Evolutionary conservation across 768 basidiomycete species (phyloP).

Genomic region (Nidularia pulvinata): DNA sequence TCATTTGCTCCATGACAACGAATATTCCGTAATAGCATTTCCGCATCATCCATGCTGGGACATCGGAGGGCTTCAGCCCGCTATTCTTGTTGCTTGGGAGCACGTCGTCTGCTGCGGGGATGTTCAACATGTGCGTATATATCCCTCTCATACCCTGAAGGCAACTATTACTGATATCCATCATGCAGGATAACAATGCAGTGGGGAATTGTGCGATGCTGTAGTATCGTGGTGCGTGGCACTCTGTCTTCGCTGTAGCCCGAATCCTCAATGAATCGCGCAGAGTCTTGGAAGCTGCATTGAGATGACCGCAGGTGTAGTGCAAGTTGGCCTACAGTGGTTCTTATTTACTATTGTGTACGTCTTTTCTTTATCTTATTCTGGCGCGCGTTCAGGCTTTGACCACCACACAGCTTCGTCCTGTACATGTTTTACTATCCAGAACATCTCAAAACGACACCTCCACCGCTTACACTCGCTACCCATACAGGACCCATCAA

Average conservation of each 20-base stretch:
- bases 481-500: neutral
- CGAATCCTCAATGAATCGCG: neutral
- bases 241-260: neutral
- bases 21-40: slow-evolving; percentile 63
- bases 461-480: neutral
- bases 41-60: slow-evolving; percentile 74
- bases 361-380: slow-evolving; percentile 21
- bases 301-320: slow-evolving; percentile 78
- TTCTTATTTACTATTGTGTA: slow-evolving; percentile 82
- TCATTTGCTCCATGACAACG: too few relatives aligned
- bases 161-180: too few relatives aligned
- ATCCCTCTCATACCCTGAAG: neutral
- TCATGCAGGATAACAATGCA: slow-evolving; percentile 83
- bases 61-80: slow-evolving; percentile 90
- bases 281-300: slow-evolving; percentile 74
- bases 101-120: slow-evolving; percentile 77
- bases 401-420: slow-evolving; percentile 60
- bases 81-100: slow-evolving; percentile 90
- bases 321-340: slow-evolving; percentile 87
- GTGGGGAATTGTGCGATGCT: slow-evolving; percentile 82
- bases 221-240: slow-evolving; percentile 66
- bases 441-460: slow-evolving; percentile 68
- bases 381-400: neutral
- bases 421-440: slow-evolving; percentile 96
- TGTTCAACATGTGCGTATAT: slow-evolving; percentile 79